Base-by-base conservation (phyloP, 441 rosid species). In the Macaranga tanarius region DNA sequence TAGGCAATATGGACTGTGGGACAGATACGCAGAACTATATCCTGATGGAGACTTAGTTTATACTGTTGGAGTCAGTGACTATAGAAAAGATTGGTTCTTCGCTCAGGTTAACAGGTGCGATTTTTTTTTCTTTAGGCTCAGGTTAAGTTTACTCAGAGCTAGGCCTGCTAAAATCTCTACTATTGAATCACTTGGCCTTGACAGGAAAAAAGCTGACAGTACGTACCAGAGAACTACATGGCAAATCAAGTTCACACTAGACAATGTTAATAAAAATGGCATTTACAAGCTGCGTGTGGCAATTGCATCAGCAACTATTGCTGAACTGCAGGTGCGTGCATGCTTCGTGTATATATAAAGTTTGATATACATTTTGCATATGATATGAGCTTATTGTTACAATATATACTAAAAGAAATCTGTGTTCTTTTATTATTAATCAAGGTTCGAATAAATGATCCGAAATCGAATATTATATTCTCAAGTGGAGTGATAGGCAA, bases 401-500 rank as follows among this genome's bases (percentile, higher is more conserved):
- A 26, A 57, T 57, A 5, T 60, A 5, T 31, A 20, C 25, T 17
- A 62, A 34, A 26, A 59, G 10, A 28, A 28, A 26, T 6, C 7
- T 55, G 4, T 0, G 3, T 23, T 10, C n/a, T n/a, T 12, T 57
- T 57, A 11, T 57, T 57, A 11, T 22, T 22, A 16, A 19, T 45
- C 31, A 70, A 86, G 87, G 87, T 91, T 78, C 85, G 92, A 45
- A 72, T 95, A 23, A 92, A 92, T 50, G 85, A 90, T 31, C 79
- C 81, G 15, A 82, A 65, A 54, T 77, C 84, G n/a, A 67, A 19
- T 16, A 90, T 86, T 7, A 23, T 84, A 25, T 95, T 87, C 73
- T 79, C 97, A 1, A 95, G 91, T 0, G 94, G 95, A 62, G 62
- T 80, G 60, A 88, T 93, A 19, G 98, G 98, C 57, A 91, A 86